phyloP scores from a whole-genome alignment of 1,284 basidiomycete species.

The Amylostereum areolatum region DNA sequence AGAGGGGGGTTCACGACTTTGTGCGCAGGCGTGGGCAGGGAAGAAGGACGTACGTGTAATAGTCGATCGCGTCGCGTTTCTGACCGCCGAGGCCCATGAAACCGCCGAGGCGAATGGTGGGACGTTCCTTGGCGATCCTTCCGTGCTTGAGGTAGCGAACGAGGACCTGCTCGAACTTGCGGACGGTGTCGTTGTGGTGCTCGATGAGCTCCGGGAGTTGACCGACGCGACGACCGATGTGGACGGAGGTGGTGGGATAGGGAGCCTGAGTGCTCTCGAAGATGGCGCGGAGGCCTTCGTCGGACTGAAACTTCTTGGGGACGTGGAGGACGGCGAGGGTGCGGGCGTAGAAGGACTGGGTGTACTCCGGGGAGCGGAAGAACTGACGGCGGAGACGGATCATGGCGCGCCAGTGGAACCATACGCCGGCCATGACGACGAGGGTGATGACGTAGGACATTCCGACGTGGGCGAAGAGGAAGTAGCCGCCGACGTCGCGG shows the following conservation, averaged over 20 bases:
- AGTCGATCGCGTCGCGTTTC: conserved; percentile 80
- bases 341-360: conserved; percentile 73
- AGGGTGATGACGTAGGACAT: conserved; percentile 70
- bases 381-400: conserved; percentile 59
- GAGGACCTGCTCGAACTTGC: conserved; percentile 76
- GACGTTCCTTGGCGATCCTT: conserved; percentile 67
- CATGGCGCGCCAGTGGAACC: conserved; percentile 73
- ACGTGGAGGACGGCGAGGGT: conserved; percentile 72
- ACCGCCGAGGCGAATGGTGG: conserved; percentile 68
- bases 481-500: conserved; percentile 60
- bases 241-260: conserved; percentile 80
- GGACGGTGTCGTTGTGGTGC: conserved; percentile 82
- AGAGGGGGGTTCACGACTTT: neutral
- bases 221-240: conserved; percentile 75
- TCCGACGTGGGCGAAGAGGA: conserved; percentile 73
- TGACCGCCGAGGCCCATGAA: conserved; percentile 70
- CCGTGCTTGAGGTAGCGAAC: conserved; percentile 83
- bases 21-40: neutral
- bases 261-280: conserved; percentile 72
- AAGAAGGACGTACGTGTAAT: conserved; percentile 55
- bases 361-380: conserved; percentile 76
- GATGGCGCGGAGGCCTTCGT: conserved; percentile 67
- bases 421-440: conserved; percentile 59
- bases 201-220: conserved; percentile 74
- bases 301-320: conserved; percentile 69